A percentile compares a stretch with the other conserved stretches of the same genome.
Conservation (phyloP, 192 early-diverging fungal genomes). For the Paraglomus occultum region DNA sequence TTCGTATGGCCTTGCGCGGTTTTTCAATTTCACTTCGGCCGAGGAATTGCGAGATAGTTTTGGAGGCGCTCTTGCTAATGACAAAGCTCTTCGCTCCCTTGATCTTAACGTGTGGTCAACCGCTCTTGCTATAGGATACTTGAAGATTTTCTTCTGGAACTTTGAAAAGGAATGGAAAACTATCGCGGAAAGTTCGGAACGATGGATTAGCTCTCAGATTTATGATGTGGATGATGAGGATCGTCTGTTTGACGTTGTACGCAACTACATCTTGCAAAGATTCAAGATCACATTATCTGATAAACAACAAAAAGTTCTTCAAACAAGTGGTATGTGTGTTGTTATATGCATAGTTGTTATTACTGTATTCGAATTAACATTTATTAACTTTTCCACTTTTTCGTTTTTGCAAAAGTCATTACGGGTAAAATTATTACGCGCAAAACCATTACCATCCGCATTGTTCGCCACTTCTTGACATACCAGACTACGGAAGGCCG, state of each 20-base stretch:
- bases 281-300: conserved; percentile 11
- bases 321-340: too few relatives aligned
- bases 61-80: neutral
- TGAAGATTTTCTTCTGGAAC: conserved; percentile 26
- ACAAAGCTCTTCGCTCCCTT: neutral
- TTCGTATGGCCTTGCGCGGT: conserved; percentile 1
- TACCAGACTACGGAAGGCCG: conserved; percentile 10
- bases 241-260: neutral
- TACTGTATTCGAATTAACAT: neutral
- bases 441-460: conserved; percentile 7
- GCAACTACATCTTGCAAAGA: conserved; percentile 3
- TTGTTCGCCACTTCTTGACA: neutral
- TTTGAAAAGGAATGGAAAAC: conserved; percentile 5
- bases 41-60: conserved; percentile 5
- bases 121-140: conserved; percentile 10
- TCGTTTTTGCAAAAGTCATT: neutral
- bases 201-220: conserved; percentile 7
- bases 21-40: conserved; percentile 10
- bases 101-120: neutral
- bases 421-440: neutral
- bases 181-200: conserved; percentile 4
- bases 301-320: neutral
- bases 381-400: neutral
- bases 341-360: neutral
- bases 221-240: conserved; percentile 20